Evolutionary conservation across 805 yeast genomes (phyloP).

Genomic region (Middelhovenomyces tepae): DNA sequence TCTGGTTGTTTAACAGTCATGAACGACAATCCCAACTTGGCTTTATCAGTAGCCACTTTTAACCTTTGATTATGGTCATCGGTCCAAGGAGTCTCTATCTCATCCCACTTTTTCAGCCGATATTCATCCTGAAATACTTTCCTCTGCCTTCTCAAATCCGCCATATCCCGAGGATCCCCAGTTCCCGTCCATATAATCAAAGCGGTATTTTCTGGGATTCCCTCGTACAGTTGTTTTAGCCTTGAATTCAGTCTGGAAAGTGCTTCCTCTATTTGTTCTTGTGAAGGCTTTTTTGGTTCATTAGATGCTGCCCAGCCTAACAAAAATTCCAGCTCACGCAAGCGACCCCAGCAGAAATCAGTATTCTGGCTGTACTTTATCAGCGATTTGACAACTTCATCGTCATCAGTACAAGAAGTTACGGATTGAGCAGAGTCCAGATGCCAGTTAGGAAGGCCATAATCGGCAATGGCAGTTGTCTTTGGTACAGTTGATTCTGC

Average conservation of each 20-base stretch:
- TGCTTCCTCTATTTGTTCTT: constrained; percentile 16
- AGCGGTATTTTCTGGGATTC: constrained; percentile 50
- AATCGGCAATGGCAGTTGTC: constrained; percentile 29
- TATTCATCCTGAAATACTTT: constrained; percentile 37
- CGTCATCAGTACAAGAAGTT: constrained; percentile 48
- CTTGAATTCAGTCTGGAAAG: constrained; percentile 35
- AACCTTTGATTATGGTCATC: constrained; percentile 40
- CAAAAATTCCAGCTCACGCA: constrained; percentile 50
- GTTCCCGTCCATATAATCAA: constrained; percentile 54
- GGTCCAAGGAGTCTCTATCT: constrained; percentile 44
- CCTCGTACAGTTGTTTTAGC: constrained; percentile 40
- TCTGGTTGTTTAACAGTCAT: constrained; percentile 35
- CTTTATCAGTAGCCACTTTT: constrained; percentile 37
- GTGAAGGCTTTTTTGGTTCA: constrained; percentile 5
- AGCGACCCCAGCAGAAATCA: constrained; percentile 44
- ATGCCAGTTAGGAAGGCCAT: constrained; percentile 27
- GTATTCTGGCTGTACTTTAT: constrained; percentile 30
- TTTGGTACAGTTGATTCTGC: constrained; percentile 7
- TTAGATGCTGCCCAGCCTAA: constrained; percentile 26
- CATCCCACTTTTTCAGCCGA: constrained; percentile 35
- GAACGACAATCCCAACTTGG: constrained; percentile 54
- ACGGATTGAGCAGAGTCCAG: constrained; percentile 28
- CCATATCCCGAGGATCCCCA: constrained; percentile 46
- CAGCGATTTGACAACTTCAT: constrained; percentile 42
- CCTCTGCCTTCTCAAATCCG: constrained; percentile 36